Evolutionary conservation across 164 flowering plant species (phyloP).

Genomic region (Amborella trichopoda): DNA sequence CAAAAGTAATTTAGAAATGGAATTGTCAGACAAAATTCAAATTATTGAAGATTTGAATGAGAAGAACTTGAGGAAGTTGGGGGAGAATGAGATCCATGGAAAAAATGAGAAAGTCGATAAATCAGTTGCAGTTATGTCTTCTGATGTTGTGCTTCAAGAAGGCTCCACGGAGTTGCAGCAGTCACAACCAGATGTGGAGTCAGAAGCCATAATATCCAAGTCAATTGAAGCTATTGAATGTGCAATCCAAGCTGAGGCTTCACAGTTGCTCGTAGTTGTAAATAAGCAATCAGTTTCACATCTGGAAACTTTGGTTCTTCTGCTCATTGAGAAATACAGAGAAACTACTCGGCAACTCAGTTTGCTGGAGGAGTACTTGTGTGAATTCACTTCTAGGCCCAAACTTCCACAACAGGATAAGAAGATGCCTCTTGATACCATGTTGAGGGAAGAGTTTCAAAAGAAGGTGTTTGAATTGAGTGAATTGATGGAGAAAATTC

Average conservation of each 20-base stretch:
- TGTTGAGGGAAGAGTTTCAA: slow-evolving; percentile 25
- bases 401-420: slow-evolving; percentile 1
- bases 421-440: slow-evolving; percentile 2
- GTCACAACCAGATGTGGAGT: not conserved
- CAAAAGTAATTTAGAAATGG: slow-evolving; percentile 27
- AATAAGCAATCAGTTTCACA: slow-evolving; percentile 21
- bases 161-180: not conserved
- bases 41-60: slow-evolving; percentile 36
- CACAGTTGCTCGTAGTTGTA: slow-evolving; percentile 8
- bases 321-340: slow-evolving; percentile 43
- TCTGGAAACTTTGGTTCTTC: slow-evolving; percentile 34
- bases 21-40: slow-evolving; percentile 26
- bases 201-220: slow-evolving; percentile 11
- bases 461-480: slow-evolving; percentile 24
- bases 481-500: slow-evolving; percentile 34
- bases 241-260: slow-evolving; percentile 21
- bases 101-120: not conserved
- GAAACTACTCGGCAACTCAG: slow-evolving; percentile 28
- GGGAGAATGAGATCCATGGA: slow-evolving; percentile 1
- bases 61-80: slow-evolving; percentile 4
- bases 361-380: slow-evolving; percentile 7
- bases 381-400: slow-evolving; percentile 3
- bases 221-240: slow-evolving; percentile 35
- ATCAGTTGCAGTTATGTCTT: not conserved
- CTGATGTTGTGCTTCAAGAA: no score